These are phyloP conservation scores for Eimeria praecox DNA, from an alignment of 169 alveolate genomes.

Conservation along the genomic window DNA sequence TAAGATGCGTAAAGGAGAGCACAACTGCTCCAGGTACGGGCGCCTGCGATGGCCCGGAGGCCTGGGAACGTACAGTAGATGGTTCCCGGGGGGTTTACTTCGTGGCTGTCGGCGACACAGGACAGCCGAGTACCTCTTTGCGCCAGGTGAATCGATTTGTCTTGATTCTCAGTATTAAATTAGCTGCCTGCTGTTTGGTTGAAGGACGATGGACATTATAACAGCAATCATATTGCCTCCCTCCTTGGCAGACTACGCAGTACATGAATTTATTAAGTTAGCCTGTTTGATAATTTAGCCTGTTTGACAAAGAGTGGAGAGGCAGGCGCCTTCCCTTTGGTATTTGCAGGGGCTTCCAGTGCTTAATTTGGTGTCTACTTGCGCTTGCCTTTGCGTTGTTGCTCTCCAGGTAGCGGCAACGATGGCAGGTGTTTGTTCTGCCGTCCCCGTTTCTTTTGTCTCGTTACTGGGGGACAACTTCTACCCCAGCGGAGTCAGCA, in stretches of 20 bases:
- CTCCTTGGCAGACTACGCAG: background rate
- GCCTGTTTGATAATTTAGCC: too few relatives aligned
- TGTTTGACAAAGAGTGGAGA: background rate
- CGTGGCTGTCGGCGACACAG: constrained; percentile 52
- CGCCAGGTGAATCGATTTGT: background rate
- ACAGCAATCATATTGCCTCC: background rate
- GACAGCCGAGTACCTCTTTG: background rate
- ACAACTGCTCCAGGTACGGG: background rate
- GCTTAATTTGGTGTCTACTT: background rate
- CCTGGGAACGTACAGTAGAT: background rate
- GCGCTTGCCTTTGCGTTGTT: background rate
- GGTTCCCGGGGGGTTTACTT: constrained; percentile 51
- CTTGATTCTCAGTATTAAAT: background rate
- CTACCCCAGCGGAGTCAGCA: constrained; percentile 51
- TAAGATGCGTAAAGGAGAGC: constrained; percentile 18
- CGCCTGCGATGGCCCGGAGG: constrained; percentile 47
- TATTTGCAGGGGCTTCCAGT: background rate
- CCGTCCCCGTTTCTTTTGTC: constrained; percentile 44
- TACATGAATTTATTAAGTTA: too few relatives aligned
- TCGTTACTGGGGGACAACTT: constrained; percentile 72
- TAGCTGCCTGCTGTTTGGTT: too few relatives aligned
- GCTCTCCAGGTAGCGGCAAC: background rate
- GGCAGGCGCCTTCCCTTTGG: background rate
- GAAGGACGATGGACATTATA: background rate
- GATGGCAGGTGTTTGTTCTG: constrained; percentile 7